phyloP scores from a whole-genome alignment of 1,139 yeast genomes.

The Meyerozyma guilliermondii region DNA sequence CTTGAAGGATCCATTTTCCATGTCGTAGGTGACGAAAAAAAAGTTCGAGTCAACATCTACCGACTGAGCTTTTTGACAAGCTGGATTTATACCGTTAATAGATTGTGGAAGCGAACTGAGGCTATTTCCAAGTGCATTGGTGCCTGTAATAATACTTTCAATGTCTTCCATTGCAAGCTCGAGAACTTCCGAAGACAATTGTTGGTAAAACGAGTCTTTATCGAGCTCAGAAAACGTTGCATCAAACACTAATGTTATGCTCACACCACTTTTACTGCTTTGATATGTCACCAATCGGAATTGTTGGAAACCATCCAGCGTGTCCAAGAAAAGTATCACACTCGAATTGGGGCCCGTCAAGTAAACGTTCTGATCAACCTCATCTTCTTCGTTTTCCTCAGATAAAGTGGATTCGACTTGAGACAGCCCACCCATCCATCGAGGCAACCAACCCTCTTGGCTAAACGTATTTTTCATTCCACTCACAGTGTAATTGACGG shows the following conservation, averaged over 20 bases:
- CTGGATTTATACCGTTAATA: slow-evolving; percentile 13
- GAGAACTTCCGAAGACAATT: slow-evolving; percentile 14
- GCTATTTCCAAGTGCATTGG: slow-evolving; percentile 22
- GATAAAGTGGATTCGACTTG: background rate
- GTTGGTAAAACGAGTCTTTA: slow-evolving; percentile 18
- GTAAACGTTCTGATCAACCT: slow-evolving; percentile 15
- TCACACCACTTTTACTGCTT: slow-evolving; percentile 12
- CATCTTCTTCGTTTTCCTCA: slow-evolving; percentile 12
- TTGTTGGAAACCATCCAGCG: slow-evolving; percentile 7
- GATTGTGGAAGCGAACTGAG: slow-evolving; percentile 27
- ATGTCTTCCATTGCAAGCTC: slow-evolving; percentile 24
- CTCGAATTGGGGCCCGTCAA: slow-evolving; percentile 23
- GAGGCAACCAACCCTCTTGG: background rate
- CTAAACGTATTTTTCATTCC: slow-evolving; percentile 20
- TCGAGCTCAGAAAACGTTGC: slow-evolving; percentile 22
- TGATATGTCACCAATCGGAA: slow-evolving; percentile 28
- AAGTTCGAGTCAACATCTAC: slow-evolving; percentile 29
- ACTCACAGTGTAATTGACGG: slow-evolving; percentile 32
- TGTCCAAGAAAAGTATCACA: slow-evolving; percentile 25
- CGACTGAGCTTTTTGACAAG: slow-evolving; percentile 2
- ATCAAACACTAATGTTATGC: slow-evolving; percentile 27
- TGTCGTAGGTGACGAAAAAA: slow-evolving; percentile 33
- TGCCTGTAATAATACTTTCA: slow-evolving; percentile 11
- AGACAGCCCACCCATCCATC: background rate
- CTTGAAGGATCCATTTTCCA: slow-evolving; percentile 20